Percentiles rank a stretch among this genome's conserved stretches.
These are phyloP conservation scores for Serendipita sp. DNA, from an alignment of 1,284 basidiomycete species.

Conservation along the genomic window DNA sequence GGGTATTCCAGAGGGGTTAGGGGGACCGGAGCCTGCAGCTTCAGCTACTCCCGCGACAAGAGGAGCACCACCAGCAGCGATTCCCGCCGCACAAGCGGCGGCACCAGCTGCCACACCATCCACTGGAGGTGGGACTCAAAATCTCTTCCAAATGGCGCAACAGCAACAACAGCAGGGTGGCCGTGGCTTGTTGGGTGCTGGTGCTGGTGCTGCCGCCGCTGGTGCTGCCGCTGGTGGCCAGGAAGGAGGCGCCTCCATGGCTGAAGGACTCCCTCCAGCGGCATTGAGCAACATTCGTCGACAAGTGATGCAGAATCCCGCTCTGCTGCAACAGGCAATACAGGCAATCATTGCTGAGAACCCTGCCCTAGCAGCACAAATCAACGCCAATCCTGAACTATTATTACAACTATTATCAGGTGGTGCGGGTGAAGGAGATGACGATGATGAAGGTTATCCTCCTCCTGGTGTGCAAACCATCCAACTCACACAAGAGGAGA, in stretches of 20 bases:
- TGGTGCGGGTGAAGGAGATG: constrained; percentile 27
- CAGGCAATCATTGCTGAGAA: constrained; percentile 69
- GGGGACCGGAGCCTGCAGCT: constrained; percentile 19
- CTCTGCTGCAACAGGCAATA: constrained; percentile 59
- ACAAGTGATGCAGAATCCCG: constrained; percentile 63
- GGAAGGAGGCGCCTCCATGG: constrained; percentile 29
- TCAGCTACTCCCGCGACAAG: constrained; percentile 24
- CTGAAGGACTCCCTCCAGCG: constrained; percentile 39
- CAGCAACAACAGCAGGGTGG: constrained; percentile 30
- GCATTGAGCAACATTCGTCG: constrained; percentile 57
- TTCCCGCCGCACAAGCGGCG: constrained; percentile 24
- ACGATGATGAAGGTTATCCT: constrained; percentile 32
- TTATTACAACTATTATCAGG: constrained; percentile 48
- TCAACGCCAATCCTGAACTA: constrained; percentile 59
- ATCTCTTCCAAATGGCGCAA: constrained; percentile 61
- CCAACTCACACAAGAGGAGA: constrained; percentile 71
- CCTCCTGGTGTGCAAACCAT: constrained; percentile 57
- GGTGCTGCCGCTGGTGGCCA: constrained; percentile 24
- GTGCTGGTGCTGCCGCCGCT: constrained; percentile 22
- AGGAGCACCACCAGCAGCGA: constrained; percentile 24
- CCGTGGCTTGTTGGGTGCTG: constrained; percentile 18
- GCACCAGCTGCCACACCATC: constrained; percentile 23
- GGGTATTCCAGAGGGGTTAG: constrained; percentile 71
- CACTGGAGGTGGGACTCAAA: constrained; percentile 35
- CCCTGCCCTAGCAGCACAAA: constrained; percentile 53